phyloP scores from a whole-genome alignment of 805 yeast genomes.

The Starmerella kuoi region DNA sequence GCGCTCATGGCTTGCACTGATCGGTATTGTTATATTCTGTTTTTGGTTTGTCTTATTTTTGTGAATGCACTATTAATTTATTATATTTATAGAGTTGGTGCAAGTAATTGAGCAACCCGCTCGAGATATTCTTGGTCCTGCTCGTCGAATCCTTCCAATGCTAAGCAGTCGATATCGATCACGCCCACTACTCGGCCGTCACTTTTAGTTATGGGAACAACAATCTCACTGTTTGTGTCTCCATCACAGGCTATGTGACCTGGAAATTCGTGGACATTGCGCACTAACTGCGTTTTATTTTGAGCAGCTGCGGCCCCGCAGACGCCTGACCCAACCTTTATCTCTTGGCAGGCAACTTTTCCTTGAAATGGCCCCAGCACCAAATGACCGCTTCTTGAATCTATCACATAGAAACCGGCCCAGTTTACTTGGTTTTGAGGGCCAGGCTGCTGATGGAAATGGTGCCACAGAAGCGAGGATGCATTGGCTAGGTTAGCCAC shows the following conservation, averaged over 20 bases:
- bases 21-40: slow-evolving; percentile 38
- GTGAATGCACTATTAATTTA: neutral
- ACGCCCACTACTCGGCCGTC: slow-evolving; percentile 51
- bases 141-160: slow-evolving; percentile 51
- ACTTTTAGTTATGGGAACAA: slow-evolving; percentile 56
- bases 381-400: slow-evolving; percentile 36
- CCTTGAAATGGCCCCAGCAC: slow-evolving; percentile 92
- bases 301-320: slow-evolving; percentile 73
- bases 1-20: slow-evolving; percentile 44
- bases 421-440: slow-evolving; percentile 52
- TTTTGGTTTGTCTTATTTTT: slow-evolving; percentile 36
- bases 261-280: slow-evolving; percentile 64
- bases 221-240: slow-evolving; percentile 84
- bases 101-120: slow-evolving; percentile 41
- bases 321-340: slow-evolving; percentile 70
- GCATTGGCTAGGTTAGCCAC: slow-evolving; percentile 81
- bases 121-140: slow-evolving; percentile 51
- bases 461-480: slow-evolving; percentile 79
- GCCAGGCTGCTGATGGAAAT: slow-evolving; percentile 47
- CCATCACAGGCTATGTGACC: slow-evolving; percentile 98
- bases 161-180: slow-evolving; percentile 72
- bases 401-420: slow-evolving; percentile 78
- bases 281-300: slow-evolving; percentile 56
- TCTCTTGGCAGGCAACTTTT: slow-evolving; percentile 86
- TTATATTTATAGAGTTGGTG: slow-evolving; percentile 34